These are phyloP conservation scores for Quercus lobata DNA, from an alignment of 331 rosid genomes.

Conservation along the genomic window DNA sequence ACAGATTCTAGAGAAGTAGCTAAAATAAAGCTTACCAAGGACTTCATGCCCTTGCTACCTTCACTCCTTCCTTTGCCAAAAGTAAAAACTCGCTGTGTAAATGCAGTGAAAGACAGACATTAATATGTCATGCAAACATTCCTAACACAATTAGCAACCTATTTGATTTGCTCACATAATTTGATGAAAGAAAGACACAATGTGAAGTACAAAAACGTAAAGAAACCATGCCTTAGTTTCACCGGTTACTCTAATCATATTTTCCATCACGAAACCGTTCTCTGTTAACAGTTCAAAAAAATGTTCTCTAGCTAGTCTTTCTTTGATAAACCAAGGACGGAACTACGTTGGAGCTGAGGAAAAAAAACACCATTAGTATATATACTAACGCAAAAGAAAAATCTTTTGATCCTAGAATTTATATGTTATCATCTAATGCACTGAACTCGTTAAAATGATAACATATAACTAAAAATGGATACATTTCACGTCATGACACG, in stretches of 20 bases:
- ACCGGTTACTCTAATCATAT: background rate
- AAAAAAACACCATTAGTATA: too few species aligned
- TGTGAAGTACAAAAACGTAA: background rate
- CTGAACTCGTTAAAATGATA: too few species aligned
- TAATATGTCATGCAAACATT: too few species aligned
- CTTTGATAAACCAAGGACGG: too few species aligned
- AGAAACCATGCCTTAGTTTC: background rate
- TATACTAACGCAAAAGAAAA: too few species aligned
- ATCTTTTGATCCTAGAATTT: too few species aligned
- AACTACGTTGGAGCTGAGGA: too few species aligned
- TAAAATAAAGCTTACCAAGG: conserved; percentile 57
- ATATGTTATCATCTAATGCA: too few species aligned
- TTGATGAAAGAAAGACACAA: background rate
- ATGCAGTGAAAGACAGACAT: background rate
- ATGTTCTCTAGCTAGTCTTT: too few species aligned
- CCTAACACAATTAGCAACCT: background rate
- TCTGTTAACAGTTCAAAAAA: too few species aligned
- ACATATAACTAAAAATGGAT: too few species aligned
- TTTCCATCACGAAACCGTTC: background rate
- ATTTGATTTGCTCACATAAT: background rate
- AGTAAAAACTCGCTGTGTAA: conserved; percentile 70
- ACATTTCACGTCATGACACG: too few species aligned
- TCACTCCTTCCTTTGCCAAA: conserved; percentile 93
- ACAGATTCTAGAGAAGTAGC: background rate
- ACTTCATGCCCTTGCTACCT: conserved; percentile 90